These are phyloP conservation scores for Ustilaginoidea virens DNA, from an alignment of 2,329 filamentous ascomycete species.

Conservation along the genomic window DNA sequence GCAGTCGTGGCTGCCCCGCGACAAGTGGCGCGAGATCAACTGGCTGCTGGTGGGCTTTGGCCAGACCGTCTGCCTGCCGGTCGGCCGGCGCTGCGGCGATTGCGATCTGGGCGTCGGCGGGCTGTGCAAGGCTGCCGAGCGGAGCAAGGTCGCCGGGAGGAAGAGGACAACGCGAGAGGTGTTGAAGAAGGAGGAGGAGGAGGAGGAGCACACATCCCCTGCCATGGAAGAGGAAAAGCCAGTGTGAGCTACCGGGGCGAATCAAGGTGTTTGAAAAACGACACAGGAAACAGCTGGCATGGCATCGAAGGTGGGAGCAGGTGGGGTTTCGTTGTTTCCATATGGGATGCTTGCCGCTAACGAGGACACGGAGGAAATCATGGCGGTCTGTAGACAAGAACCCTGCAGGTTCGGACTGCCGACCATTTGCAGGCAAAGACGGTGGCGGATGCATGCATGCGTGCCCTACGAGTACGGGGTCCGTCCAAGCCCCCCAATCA, in stretches of 20 bases:
- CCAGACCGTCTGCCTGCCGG: conserved; percentile 71
- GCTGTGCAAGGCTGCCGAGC: conserved; percentile 59
- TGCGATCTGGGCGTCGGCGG: conserved; percentile 66
- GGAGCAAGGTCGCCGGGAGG: conserved; percentile 43
- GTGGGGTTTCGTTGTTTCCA: too few relatives aligned
- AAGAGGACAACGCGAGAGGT: conserved; percentile 26
- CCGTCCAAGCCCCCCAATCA: too few relatives aligned
- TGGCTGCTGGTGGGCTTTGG: conserved; percentile 76
- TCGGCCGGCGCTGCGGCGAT: conserved; percentile 67
- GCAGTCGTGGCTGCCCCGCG: conserved; percentile 68
- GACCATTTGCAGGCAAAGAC: conserved; percentile 1
- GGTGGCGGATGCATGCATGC: conserved; percentile 3
- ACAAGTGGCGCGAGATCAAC: conserved; percentile 89
- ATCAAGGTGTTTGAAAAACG: too few relatives aligned
- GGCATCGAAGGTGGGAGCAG: too few relatives aligned
- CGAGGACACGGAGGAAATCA: too few relatives aligned
- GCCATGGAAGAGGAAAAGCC: conserved; percentile 10
- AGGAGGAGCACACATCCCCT: conserved; percentile 4
- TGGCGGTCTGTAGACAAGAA: conserved; percentile 2
- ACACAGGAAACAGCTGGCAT: too few relatives aligned
- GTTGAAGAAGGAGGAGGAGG: conserved; percentile 11
- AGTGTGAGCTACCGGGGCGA: too few relatives aligned
- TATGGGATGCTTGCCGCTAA: too few relatives aligned
- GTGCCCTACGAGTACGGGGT: conserved; percentile 1
- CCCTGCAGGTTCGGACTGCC: neutral